These are phyloP conservation scores for Paramecium tetraurelia DNA, from an alignment of 73 alveolate genomes.

Conservation along the genomic window DNA sequence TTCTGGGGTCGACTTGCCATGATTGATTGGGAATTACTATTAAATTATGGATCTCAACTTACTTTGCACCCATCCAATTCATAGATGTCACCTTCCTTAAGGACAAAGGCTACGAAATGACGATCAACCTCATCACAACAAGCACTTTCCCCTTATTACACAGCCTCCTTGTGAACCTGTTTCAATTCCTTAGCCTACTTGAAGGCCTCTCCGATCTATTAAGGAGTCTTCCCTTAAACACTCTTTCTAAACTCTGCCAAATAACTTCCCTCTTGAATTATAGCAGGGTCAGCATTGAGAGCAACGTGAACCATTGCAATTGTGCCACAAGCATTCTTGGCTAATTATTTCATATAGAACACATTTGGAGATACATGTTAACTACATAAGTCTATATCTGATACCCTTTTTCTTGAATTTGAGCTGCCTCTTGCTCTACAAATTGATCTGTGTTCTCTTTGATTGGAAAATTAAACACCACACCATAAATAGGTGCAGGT, in stretches of 20 bases:
- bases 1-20: constrained; percentile 56
- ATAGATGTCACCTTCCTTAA: constrained; percentile 58
- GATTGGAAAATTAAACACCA: constrained; percentile 58
- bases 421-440: constrained; percentile 20
- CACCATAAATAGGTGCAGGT: constrained; percentile 62
- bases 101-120: constrained; percentile 67
- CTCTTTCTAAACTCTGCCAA: constrained; percentile 46
- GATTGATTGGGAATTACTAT: constrained; percentile 58
- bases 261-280: constrained; percentile 8
- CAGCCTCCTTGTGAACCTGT: constrained; percentile 57
- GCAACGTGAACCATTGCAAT: constrained; percentile 63
- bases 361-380: constrained; percentile 34
- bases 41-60: background rate
- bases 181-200: constrained; percentile 43
- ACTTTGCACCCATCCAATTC: constrained; percentile 69
- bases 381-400: background rate
- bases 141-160: constrained; percentile 54
- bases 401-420: constrained; percentile 7
- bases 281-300: constrained; percentile 9
- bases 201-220: constrained; percentile 41
- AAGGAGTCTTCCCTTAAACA: background rate
- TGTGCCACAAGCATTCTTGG: constrained; percentile 71
- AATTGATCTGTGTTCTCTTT: constrained; percentile 24
- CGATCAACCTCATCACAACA: constrained; percentile 56
- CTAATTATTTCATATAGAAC: constrained; percentile 64